These are phyloP conservation scores for Diaporthe capsici DNA, from an alignment of 2,329 filamentous ascomycete genomes.

Conservation along the genomic window DNA sequence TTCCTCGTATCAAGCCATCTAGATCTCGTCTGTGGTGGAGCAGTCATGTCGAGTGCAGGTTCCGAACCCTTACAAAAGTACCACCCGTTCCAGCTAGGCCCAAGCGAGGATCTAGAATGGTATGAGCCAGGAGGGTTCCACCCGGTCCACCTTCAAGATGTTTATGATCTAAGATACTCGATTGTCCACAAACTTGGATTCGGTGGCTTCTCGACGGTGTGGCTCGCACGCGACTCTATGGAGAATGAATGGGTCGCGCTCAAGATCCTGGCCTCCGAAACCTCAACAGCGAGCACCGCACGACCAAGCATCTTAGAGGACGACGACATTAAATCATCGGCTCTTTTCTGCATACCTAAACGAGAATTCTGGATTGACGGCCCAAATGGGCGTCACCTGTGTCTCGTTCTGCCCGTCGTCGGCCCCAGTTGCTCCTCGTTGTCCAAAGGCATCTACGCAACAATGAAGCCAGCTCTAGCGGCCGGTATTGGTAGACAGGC, in stretches of 20 bases:
- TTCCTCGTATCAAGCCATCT: neutral
- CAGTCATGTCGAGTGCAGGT: neutral
- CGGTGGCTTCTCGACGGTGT: conserved; percentile 49
- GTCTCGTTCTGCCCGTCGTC: conserved; percentile 37
- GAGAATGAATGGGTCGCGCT: conserved; percentile 40
- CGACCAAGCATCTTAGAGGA: conserved; percentile 8
- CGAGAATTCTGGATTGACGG: conserved; percentile 42
- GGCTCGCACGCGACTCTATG: conserved; percentile 51
- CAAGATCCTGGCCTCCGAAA: conserved; percentile 41
- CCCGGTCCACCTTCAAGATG: conserved; percentile 54
- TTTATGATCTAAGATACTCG: conserved; percentile 53
- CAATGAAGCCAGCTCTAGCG: conserved; percentile 40
- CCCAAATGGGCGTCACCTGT: neutral
- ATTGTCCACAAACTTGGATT: conserved; percentile 56
- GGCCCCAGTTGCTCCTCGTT: conserved; percentile 39
- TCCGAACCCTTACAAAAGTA: neutral
- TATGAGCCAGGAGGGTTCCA: conserved; percentile 56
- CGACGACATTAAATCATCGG: conserved; percentile 37
- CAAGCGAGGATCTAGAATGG: conserved; percentile 27
- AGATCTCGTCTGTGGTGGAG: neutral
- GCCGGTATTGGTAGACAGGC: conserved; percentile 39
- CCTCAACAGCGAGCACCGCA: conserved; percentile 30
- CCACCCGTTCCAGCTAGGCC: conserved; percentile 11
- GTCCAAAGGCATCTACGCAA: conserved; percentile 40
- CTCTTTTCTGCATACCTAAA: conserved; percentile 38